Conservation (phyloP, 139 green algal species). For the Asterochloris erici region DNA sequence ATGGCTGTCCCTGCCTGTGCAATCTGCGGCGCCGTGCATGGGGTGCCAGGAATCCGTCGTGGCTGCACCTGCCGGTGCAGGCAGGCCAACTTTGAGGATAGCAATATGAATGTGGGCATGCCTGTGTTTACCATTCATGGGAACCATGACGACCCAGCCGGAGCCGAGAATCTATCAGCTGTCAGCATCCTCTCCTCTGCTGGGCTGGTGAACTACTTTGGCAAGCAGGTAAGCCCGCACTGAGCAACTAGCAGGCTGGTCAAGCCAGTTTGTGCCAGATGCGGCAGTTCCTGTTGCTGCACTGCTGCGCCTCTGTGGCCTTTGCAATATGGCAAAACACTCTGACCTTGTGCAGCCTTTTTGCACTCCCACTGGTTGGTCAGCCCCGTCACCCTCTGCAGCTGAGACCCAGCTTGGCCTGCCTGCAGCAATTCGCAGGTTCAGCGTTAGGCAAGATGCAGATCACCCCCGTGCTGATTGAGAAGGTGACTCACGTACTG, state of each 20-base stretch:
- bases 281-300: background rate
- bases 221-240: slow-evolving; percentile 66
- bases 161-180: slow-evolving; percentile 85
- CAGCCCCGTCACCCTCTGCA: background rate
- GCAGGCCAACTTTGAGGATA: slow-evolving; percentile 88
- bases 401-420: background rate
- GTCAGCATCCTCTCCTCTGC: slow-evolving; percentile 88
- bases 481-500: slow-evolving; percentile 52
- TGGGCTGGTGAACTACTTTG: slow-evolving; percentile 98
- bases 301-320: background rate
- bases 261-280: background rate
- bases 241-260: background rate
- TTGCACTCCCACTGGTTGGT: background rate
- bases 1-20: too few relatives aligned
- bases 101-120: slow-evolving; percentile 89
- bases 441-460: slow-evolving; percentile 36
- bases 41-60: too few relatives aligned
- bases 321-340: background rate
- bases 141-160: slow-evolving; percentile 97
- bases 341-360: background rate
- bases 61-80: slow-evolving; percentile 24
- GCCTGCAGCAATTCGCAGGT: slow-evolving; percentile 24
- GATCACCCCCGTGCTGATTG: slow-evolving; percentile 38
- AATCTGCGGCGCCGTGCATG: too few relatives aligned
- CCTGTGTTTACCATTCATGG: slow-evolving; percentile 98